Evolutionary conservation across 192 early-diverging fungal species (phyloP), one percentile per base, ranked within the genome.

Genomic region (Mortierella hygrophila): DNA sequence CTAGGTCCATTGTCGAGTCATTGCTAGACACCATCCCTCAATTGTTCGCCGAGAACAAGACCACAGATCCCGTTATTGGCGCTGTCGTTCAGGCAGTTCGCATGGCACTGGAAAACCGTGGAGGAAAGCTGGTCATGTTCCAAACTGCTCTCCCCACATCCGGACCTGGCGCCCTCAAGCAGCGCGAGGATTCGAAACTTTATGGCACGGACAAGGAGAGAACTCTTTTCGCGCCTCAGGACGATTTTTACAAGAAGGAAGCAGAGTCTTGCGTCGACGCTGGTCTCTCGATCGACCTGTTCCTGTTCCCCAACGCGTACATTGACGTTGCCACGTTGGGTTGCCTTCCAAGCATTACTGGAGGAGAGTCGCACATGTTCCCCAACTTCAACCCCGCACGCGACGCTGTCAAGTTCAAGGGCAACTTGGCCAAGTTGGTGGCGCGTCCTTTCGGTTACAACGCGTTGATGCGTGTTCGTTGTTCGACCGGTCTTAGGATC

Each of bases 191-290:
- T 77, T 84, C 92, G 26, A 99, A 98, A 89, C 88, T 97, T 47
- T 94, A 97, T 88, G 95, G 95, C 74, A 96, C 95, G 0, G 98
- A 99, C 74, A 97, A 99, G 84, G 98, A 99, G 88, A 94, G 92
- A 70, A 90, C 91, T 6, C 89, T 99, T 32, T 98, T 95, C 81
- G 93, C 92, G 78, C 97, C 98, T 55, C 96, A 97, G 83, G 95
- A 96, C 86, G 89, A 91, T 52, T 96, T 95, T 82, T 99, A 98
- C 91, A 93, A 90, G 46, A 94, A 96, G 70, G 88, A 97, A 83
- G 98, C 92, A 1, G 91, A 95, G 80, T 93, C 97, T 75, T 96
- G 94, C 83, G 94, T 96, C 9, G 91, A 94, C 70, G 85, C 91
- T 46, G 98, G 98, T 57, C 88, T 99, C 57, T 94, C 93, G 68